A percentile compares a stretch with the other conserved stretches of the same genome.
Conservation (phyloP, 106 monocot species). For the Posidonia australis region DNA sequence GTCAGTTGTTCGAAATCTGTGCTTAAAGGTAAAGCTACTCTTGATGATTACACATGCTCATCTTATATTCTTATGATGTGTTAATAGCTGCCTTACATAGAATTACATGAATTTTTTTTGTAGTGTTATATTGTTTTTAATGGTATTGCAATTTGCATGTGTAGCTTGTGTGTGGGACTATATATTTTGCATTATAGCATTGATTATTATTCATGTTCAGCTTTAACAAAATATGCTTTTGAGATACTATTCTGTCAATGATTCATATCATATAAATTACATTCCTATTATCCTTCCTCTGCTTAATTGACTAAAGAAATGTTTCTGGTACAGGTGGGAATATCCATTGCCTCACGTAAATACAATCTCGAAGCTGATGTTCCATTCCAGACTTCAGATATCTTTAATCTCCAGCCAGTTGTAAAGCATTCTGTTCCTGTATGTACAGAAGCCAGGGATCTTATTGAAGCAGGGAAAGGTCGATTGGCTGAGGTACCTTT, state of each 20-base stretch:
- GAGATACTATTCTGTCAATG: too few species aligned
- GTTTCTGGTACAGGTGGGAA: constrained; percentile 48
- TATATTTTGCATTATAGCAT: not conserved
- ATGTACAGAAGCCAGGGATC: constrained; percentile 66
- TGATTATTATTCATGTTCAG: not conserved
- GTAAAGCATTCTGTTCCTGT: constrained; percentile 91
- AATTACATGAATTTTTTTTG: too few species aligned
- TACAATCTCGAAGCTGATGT: constrained; percentile 59
- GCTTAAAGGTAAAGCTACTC: constrained; percentile 58
- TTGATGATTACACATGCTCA: not conserved
- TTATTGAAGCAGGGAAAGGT: constrained; percentile 82
- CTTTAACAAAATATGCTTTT: too few species aligned
- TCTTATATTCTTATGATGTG: not conserved
- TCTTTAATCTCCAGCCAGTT: constrained; percentile 83
- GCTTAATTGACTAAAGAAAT: not conserved
- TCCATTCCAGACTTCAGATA: constrained; percentile 74
- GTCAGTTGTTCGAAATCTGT: constrained; percentile 73
- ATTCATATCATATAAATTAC: not conserved
- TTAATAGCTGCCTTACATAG: not conserved
- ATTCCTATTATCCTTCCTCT: not conserved
- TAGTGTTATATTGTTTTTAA: not conserved
- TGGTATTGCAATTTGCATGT: not conserved
- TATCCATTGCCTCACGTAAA: constrained; percentile 69
- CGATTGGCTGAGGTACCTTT: constrained; percentile 64
- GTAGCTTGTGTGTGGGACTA: not conserved